Evolutionary conservation across 1,284 basidiomycete species (phyloP).

Genomic region (Nidula niveotomentosa): DNA sequence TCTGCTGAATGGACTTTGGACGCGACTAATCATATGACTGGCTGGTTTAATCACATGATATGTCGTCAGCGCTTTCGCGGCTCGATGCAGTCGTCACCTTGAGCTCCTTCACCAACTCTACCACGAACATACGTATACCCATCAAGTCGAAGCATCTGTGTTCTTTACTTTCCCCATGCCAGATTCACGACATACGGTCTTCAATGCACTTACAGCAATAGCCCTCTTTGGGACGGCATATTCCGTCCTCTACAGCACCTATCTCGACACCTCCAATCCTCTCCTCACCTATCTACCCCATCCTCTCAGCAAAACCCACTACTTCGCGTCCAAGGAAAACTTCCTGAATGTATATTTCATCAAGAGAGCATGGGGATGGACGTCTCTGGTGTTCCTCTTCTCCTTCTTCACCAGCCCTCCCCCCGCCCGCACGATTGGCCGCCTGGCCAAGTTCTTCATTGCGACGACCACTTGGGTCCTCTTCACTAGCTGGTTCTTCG

Average conservation of each 20-base stretch:
- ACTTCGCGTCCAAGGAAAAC: conserved; percentile 85
- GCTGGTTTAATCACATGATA: no score
- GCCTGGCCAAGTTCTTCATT: conserved; percentile 58
- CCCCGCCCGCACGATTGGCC: conserved; percentile 34
- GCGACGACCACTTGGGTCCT: conserved; percentile 73
- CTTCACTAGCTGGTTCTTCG: conserved; percentile 92
- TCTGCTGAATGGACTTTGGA: no score
- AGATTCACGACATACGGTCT: conserved; percentile 26
- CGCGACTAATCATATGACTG: no score
- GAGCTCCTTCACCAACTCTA: no score
- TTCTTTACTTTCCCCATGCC: not conserved
- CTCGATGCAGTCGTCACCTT: no score
- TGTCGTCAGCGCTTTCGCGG: no score
- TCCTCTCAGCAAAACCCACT: conserved; percentile 62
- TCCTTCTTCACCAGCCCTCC: conserved; percentile 56
- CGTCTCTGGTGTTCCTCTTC: conserved; percentile 64
- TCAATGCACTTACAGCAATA: conserved; percentile 28
- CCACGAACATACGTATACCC: not conserved
- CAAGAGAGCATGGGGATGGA: conserved; percentile 94
- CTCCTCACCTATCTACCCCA: conserved; percentile 66
- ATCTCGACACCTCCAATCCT: conserved; percentile 61
- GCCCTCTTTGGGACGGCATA: conserved; percentile 37
- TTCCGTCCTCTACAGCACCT: conserved; percentile 37
- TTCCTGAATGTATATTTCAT: conserved; percentile 85
- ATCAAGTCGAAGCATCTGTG: not conserved